Evolutionary conservation across 2,329 filamentous ascomycete species (phyloP).

Genomic region (Exophiala bonariae): DNA sequence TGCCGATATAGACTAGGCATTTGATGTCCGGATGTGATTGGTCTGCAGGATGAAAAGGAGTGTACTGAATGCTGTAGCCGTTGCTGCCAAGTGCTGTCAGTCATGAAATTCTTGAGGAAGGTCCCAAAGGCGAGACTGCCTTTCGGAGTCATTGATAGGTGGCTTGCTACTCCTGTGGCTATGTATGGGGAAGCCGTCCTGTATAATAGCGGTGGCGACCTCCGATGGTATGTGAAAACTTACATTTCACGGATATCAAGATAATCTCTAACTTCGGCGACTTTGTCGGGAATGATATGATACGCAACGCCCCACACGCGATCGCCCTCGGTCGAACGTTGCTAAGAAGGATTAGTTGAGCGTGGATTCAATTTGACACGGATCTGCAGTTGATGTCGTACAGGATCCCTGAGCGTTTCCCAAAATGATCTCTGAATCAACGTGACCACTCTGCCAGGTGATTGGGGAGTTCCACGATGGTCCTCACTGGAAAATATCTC

Average conservation of each 20-base stretch:
- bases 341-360: slow-evolving; percentile 29
- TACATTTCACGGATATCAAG: slow-evolving; percentile 90
- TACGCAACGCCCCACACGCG: slow-evolving; percentile 91
- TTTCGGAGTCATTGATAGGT: too few species aligned
- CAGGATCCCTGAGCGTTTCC: slow-evolving; percentile 70
- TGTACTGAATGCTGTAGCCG: slow-evolving; percentile 91
- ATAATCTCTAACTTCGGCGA: slow-evolving; percentile 80
- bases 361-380: slow-evolving; percentile 1
- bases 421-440: slow-evolving; percentile 84
- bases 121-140: too few species aligned
- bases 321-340: slow-evolving; percentile 52
- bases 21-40: slow-evolving; percentile 38
- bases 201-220: too few species aligned
- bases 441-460: slow-evolving; percentile 88
- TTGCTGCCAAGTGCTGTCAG: slow-evolving; percentile 51
- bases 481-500: slow-evolving; percentile 66
- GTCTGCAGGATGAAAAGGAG: slow-evolving; percentile 70
- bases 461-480: slow-evolving; percentile 85
- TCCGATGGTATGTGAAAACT: neutral
- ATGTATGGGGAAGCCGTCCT: too few species aligned
- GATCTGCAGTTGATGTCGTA: slow-evolving; percentile 32
- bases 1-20: slow-evolving; percentile 88
- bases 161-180: too few species aligned
- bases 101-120: too few species aligned
- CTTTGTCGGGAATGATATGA: slow-evolving; percentile 71